A percentile compares a stretch with the other conserved stretches of the same genome.
Evolutionary conservation across 495 filamentous ascomycete species (phyloP).

Genomic region (Cryomyces minteri): DNA sequence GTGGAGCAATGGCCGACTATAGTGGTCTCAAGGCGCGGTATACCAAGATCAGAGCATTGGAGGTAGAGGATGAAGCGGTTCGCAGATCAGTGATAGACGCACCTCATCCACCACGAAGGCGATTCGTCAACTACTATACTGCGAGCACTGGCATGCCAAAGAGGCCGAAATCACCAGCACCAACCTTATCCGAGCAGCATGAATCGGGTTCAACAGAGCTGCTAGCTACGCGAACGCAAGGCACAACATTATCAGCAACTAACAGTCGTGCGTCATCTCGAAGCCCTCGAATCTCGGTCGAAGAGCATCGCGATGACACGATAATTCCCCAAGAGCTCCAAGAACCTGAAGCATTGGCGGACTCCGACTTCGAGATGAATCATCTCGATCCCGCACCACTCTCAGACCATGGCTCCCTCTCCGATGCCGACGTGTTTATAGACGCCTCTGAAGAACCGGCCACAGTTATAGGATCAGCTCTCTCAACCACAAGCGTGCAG

Average conservation of each 20-base stretch:
- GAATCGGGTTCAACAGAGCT: conserved; percentile 1
- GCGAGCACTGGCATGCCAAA: conserved; percentile 53
- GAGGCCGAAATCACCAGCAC: conserved; percentile 17
- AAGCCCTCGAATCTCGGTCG: conserved; percentile 26
- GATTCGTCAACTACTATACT: conserved; percentile 87
- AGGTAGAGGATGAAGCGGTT: conserved; percentile 37
- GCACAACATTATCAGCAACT: conserved; percentile 3
- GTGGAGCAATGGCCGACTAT: conserved; percentile 61
- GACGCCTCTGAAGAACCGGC: too few relatives aligned
- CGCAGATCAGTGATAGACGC: conserved; percentile 7
- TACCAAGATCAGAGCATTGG: conserved; percentile 42
- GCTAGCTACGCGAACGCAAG: conserved; percentile 2
- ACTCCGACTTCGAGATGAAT: neutral
- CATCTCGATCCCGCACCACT: neutral
- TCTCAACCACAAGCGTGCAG: neutral
- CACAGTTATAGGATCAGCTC: too few relatives aligned
- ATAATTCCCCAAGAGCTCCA: conserved; percentile 7
- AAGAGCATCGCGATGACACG: conserved; percentile 19
- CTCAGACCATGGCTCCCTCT: neutral
- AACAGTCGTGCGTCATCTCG: neutral
- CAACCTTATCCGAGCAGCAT: neutral
- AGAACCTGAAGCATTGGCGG: too few relatives aligned
- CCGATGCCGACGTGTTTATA: neutral
- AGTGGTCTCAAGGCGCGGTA: conserved; percentile 52
- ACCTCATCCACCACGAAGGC: conserved; percentile 25